Evolutionary conservation across 2,329 filamentous ascomycete species (phyloP).

Genomic region (Dothidotthia symphoricarpi): DNA sequence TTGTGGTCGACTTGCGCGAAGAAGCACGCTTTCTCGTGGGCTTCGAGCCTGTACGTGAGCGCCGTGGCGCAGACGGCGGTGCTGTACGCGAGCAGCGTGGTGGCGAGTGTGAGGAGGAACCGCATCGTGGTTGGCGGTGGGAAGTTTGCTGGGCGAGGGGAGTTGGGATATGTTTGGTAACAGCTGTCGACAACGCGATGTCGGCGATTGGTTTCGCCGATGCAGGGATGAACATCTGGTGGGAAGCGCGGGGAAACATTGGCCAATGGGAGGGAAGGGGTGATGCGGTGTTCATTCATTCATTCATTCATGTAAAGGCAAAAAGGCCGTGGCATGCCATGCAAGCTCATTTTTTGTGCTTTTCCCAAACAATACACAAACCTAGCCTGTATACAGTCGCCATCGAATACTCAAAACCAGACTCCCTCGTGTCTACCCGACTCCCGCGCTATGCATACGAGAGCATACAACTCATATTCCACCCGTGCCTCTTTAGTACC

Average conservation of each 20-base stretch:
- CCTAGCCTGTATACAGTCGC: no score
- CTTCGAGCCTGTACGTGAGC: conserved; percentile 85
- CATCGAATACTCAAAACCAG: no score
- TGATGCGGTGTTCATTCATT: no score
- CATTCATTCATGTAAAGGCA: conserved; percentile 5
- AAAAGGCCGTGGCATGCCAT: no score
- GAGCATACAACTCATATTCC: neutral
- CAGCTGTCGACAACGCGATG: conserved; percentile 33
- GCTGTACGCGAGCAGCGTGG: conserved; percentile 67
- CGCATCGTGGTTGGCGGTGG: conserved; percentile 33
- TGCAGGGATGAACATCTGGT: conserved; percentile 11
- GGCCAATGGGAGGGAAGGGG: conserved; percentile 17
- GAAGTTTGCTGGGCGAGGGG: conserved; percentile 3
- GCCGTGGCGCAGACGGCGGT: conserved; percentile 80
- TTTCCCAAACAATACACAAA: no score
- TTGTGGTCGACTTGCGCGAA: conserved; percentile 74
- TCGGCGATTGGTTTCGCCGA: conserved; percentile 24
- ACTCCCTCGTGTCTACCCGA: conserved; percentile 4
- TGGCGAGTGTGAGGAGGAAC: conserved; percentile 30
- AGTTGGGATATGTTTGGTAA: conserved; percentile 11
- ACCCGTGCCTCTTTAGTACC: no score
- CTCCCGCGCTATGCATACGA: conserved; percentile 1
- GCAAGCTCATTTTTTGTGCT: no score
- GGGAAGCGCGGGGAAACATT: conserved; percentile 15
- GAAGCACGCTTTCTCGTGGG: conserved; percentile 96